Evolutionary conservation across 2,329 filamentous ascomycete species (phyloP), one percentile per base, ranked within the genome.

Genomic region (Eutypa lata): DNA sequence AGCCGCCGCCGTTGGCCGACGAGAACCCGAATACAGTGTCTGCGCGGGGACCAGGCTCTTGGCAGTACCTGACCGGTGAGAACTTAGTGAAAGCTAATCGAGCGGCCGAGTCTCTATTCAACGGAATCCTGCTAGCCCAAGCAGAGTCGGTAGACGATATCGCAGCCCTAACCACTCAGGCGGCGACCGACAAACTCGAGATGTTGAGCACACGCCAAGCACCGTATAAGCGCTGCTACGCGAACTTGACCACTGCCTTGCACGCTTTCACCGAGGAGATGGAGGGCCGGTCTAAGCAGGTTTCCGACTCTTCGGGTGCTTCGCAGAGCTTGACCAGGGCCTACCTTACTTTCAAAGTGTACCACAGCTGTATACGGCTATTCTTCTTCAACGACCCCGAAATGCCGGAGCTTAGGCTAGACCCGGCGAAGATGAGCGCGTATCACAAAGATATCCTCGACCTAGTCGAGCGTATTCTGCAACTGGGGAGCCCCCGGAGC

Each of bases 51-150:
- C 19, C 26, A 18, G 14, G 50, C 18, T 16, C 24, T 8, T 40
- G 11, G 13, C 22, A 19, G n/a, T 43, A n/a, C 35, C 46, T 45
- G 18, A 53, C 51, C 13, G 24, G 35, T 8, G 44, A 49, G 11
- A 53, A 56, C 24, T 44, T 56, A 28, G 21, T 50, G 8, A 24
- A 37, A 7, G 52, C 54, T 7, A 47, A 48, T n/a, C 28, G 45
- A 11, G 48, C 49, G 2, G 22, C 45, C 18, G 51, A 54, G 42
- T 56, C 54, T 7, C 54, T 56, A 11, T 28, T 50, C n/a, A 56
- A 56, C 49, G 47, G 21, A 22, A n/a, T 52, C 10, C 26, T 45
- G 5, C 46, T 43, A n/a, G 4, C n/a, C n/a, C 19, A 35, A 16
- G 10, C 43, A 8, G 22, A 47, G 26, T 18, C 4, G 6, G 31